Evolutionary conservation across 768 basidiomycete species (phyloP), one percentile per base, ranked within the genome.

Genomic region (Boletus rubropictus): DNA sequence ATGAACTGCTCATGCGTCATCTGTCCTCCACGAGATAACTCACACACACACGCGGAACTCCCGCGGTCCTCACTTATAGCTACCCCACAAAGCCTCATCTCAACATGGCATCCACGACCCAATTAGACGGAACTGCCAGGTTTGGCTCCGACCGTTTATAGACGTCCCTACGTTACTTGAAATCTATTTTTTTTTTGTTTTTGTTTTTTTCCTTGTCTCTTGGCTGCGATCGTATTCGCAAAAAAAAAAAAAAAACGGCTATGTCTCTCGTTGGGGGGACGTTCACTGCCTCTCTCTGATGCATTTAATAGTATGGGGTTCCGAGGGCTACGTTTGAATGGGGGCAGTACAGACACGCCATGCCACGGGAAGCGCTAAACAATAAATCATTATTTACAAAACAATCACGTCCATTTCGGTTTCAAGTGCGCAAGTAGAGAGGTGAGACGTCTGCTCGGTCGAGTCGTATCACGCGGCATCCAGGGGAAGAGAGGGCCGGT

Each of bases 1-100:
- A 66, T 38, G 64, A 66, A 46, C 42, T 66, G 8, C 55, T 66
- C 22, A 66, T 66, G 64, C 64, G 64, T 17, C 66, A 64, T 47
- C n/a, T 66, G 36, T 56, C 63, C 29, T 53, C 54, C 39, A 28
- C 40, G 32, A 45, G 49, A 45, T 63, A 33, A 33, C 31, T 15
- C 14, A 5, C 41, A 50, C 17, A 20, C 46, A 8, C 44, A 11
- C 45, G 20, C 48, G 51, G 18, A 45, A 27, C 22, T 17, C 42
- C 32, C 31, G 45, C 24, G 21, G 21, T 21, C 28, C 7, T 43
- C 28, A 4, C 10, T 11, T 33, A 39, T 42, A 21, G 27, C 33
- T 38, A 52, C 35, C 14, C 22, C 25, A 18, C n/a, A n/a, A n/a
- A n/a, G n/a, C n/a, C n/a, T n/a, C n/a, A n/a, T n/a, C n/a, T 36